Base-by-base conservation (phyloP, 1,284 basidiomycete species). In the Austropuccinia psidii region DNA sequence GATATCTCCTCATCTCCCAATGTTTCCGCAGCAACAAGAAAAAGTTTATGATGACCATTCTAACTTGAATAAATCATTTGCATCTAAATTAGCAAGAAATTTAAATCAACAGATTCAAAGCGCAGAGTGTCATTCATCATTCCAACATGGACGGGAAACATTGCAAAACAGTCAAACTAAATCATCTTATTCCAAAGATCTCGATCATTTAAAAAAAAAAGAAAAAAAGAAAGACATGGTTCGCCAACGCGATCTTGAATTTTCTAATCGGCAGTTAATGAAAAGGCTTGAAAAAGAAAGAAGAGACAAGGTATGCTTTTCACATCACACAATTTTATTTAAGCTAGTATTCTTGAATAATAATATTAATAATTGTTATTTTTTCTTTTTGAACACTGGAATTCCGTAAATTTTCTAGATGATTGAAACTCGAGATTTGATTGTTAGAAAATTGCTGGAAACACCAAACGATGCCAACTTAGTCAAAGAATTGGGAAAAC, bases 231-330 rank as follows among this genome's bases (percentile, higher is more conserved):
- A 68, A 52, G 57, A 55, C 37, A 11, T 54, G 21, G 57, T 27
- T 33, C 52, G 54, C 43, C 37, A 68, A 33, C 15, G 54, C 54
- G 66, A 68, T 68, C 21, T 55, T 29, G 66, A 68, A 29, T 31
- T 68, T 11, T 49, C 66, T 9, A 68, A 45, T 21, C 66, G 66
- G 27, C 66, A 68, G 27, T 45, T 57, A 13, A 41, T 17, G 29
- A 68, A 68, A 39, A 43, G 66, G 35, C 13, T 47, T 11, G 66
- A 68, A 54, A 68, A 57, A 52, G 66, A 67, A 19, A 68, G 29
- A 57, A 39, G 66, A 21, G 66, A 68, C 33, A 49, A 68, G 45
- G 66, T 68, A 11, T n/a, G 61, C 24, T 29, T 58, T 11, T 24
- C 15, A 4, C 39, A 49, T n/a, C 17, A 50, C 50, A 19, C 27